Conservation (phyloP, 371 early-diverging fungal genomes). For the Phascolomyces articulosus region DNA sequence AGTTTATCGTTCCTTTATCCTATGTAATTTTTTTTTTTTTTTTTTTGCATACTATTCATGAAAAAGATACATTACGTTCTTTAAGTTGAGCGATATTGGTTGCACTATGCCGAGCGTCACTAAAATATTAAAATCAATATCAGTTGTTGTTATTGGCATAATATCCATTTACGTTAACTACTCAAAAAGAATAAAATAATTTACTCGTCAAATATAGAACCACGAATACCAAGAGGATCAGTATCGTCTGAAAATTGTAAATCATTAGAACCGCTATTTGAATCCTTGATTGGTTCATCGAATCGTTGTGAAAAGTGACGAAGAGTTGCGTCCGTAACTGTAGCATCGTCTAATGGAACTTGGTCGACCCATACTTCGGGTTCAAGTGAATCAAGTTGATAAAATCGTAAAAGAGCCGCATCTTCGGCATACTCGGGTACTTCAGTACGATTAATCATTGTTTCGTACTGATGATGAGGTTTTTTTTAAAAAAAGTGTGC, state of each 20-base stretch:
- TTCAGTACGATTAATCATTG: slow-evolving; percentile 21
- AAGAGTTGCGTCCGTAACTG: slow-evolving; percentile 32
- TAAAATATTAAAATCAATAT: background rate
- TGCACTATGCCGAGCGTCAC: slow-evolving; percentile 37
- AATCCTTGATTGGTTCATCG: slow-evolving; percentile 8
- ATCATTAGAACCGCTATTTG: slow-evolving; percentile 29
- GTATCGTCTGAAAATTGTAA: slow-evolving; percentile 41
- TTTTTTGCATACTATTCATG: no score
- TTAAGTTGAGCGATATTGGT: slow-evolving; percentile 39
- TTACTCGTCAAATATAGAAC: slow-evolving; percentile 52
- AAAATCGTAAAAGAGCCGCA: slow-evolving; percentile 49
- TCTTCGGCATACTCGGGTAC: slow-evolving; percentile 56
- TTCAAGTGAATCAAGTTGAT: slow-evolving; percentile 48
- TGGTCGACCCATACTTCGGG: slow-evolving; percentile 51
- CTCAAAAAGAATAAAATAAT: background rate
- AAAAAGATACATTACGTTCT: slow-evolving; percentile 40
- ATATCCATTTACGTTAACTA: background rate
- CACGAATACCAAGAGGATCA: slow-evolving; percentile 48
- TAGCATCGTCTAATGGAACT: slow-evolving; percentile 18
- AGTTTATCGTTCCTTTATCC: no score
- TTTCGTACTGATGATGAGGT: background rate
- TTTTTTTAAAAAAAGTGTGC: no score
- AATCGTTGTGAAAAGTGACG: slow-evolving; percentile 44
- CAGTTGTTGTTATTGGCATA: background rate
- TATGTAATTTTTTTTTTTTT: no score